Evolutionary conservation across 805 yeast genomes (phyloP), one percentile per base, ranked within the genome.

Genomic region (Blastobotrys muscicola): DNA sequence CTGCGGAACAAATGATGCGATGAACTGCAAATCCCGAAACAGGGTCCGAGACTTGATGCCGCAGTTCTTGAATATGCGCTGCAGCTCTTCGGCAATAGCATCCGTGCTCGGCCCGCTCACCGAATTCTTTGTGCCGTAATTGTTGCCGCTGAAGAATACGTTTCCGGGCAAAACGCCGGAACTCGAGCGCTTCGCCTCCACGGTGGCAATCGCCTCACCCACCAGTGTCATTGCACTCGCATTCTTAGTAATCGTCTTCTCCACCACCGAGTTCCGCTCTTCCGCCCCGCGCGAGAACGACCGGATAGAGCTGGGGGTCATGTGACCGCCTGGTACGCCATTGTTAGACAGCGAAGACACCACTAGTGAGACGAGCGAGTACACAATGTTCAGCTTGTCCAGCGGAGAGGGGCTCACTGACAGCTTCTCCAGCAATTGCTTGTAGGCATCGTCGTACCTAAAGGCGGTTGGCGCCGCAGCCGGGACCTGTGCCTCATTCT

Each of bases 1-100:
- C 1, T 60, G 49, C 4, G 62, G 59, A 2, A 60, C 62, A 41
- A 62, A 54, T 5, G 63, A 53, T 1, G 65, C 55, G 31, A 63
- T 54, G 14, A 57, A 47, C 42, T 63, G 67, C 29, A 63, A 45
- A 41, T 63, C 68, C 11, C 64, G 45, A 39, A 55, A 63, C 20
- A 63, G 45, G 0, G 66, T 57, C 6, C 55, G 54, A 2, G 64
- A 53, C 38, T 55, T 55, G 7, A 61, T 50, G 8, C 61, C 53
- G 8, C 39, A 20, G n/a, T 45, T 46, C 26, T 41, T 45, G 44
- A 63, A 37, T 10, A 51, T 45, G 9, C 56, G 47, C 23, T 58
- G 50, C 38, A 63, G 51, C 43, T 62, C 65, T 15, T 61, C 62
- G 20, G 59, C 55, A 8, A 63, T 52, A 9, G 63, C 60, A 37